Evolutionary conservation across 345 rosid species (phyloP), one percentile per base, ranked within the genome.

Genomic region (Tarenaya hassleriana): DNA sequence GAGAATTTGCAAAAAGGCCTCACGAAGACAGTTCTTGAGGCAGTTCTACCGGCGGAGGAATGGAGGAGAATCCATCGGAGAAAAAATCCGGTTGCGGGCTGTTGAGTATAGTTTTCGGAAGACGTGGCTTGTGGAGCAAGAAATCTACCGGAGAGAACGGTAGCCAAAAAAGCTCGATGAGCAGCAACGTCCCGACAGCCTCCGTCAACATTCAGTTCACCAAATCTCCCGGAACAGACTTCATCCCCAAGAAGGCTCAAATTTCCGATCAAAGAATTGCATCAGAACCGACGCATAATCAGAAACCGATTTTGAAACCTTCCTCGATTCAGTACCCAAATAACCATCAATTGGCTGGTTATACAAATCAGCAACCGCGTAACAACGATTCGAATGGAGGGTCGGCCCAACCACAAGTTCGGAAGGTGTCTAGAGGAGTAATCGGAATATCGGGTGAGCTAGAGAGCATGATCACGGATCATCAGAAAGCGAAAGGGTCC

Each of bases 401-500:
- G 61, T 34, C 63, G 60, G 31, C n/a, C n/a, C n/a, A n/a, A n/a
- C n/a, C n/a, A n/a, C n/a, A n/a, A n/a, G n/a, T 59, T 5, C 69
- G 73, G 61, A 79, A 66, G 50, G 75, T 75, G 13, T 86, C 92
- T 0, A 77, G 64, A 33, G 90, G 73, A 50, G 71, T 81, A 13
- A 21, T 70, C 8, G 79, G 86, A 34, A 68, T 92, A 24, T 92
- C 97, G 0, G 98, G 95, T 1, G 98, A 92, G 83, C 86, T 92
- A 0, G 95, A 92, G 34, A 85, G 60, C 53, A 79, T 88, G 83
- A 81, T 88, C 24, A 41, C 63, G 0, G 95, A 92, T 60, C 88
- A 79, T 50, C 95, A 83, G 32, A 83, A 78, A 61, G 35, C 68
- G 1, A 73, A 45, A 55, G 91, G 91, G 51, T 40, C 58, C n/a